Base-by-base conservation (phyloP, 306 rosid species). In the Dryas alaskensis region DNA sequence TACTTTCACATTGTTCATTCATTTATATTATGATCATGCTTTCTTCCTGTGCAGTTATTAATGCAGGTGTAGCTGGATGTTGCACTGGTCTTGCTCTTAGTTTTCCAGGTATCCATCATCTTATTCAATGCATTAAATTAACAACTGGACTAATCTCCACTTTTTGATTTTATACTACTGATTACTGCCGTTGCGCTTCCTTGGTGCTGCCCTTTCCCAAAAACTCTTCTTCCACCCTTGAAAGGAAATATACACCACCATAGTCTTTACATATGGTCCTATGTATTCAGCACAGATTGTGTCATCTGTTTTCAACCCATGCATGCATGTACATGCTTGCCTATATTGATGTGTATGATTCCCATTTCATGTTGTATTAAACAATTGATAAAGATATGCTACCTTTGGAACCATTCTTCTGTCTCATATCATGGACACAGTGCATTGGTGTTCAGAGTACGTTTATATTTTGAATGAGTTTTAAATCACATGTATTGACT, bases 1-100 rank as follows among this genome's bases (percentile, higher is more conserved):
- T 57, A 37, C 63, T 31, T 69, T 22, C 19, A 3, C 45, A 25
- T 58, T 69, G 49, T 59, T 2, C 37, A 7, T 76, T 60, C 46
- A 25, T 22, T 76, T 31, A n/a, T 72, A 39, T 61, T 48, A 19
- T 73, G 46, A 70, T 67, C 31, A 27, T 9, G 12, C 57, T 64
- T 75, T 81, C 40, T 60, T 51, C 62, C 37, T 84, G 10, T 82
- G 86, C 82, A 94, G 98, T 88, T 79, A 89, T 94, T 74, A 91
- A 94, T 75, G 95, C 97, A 0, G 98, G 98, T 71, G 95, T 94
- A 64, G 98, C 98, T 71, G 98, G 98, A 72, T 94, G 98, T 83
- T 94, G 98, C 83, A 94, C 98, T 60, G 98, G 98, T 59, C 90
- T 94, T 62, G 97, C 95, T 81, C 91, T 94, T 72, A 94, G 98